Conservation (phyloP, 2,329 filamentous ascomycete species). For the Diaporthe citrichinensis region DNA sequence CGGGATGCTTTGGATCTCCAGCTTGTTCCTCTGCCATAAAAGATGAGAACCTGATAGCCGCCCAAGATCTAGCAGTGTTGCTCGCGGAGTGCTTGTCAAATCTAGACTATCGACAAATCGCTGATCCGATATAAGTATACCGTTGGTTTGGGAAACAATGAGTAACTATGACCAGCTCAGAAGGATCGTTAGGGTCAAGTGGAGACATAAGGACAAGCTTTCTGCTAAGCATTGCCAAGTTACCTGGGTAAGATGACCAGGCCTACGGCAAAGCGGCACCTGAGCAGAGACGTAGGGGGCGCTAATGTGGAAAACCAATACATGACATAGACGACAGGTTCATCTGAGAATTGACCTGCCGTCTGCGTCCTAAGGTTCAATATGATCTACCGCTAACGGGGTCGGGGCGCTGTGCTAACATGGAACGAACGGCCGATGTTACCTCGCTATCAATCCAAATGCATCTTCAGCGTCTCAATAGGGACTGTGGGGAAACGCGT, state of each 20-base stretch:
- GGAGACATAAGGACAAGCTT: constrained; percentile 2
- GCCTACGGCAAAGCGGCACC: constrained; percentile 4
- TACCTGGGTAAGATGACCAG: not conserved
- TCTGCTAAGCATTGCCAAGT: constrained; percentile 20
- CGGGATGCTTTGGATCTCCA: not conserved
- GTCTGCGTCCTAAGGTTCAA: constrained; percentile 1
- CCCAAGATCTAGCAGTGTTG: no score
- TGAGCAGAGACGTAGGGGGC: not conserved
- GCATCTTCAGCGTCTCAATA: constrained; percentile 2
- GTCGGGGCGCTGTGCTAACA: constrained; percentile 4
- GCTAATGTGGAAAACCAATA: constrained; percentile 22
- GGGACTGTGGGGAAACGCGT: constrained; percentile 8
- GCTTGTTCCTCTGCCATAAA: not conserved
- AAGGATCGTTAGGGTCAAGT: not conserved
- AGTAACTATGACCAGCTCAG: not conserved
- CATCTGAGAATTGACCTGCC: constrained; percentile 12
- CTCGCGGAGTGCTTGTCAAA: not conserved
- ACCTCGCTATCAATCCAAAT: constrained; percentile 3
- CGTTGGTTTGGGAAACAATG: not conserved
- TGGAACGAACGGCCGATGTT: not conserved
- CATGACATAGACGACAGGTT: constrained; percentile 29
- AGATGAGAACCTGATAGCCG: not conserved
- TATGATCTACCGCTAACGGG: not conserved
- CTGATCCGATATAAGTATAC: not conserved
- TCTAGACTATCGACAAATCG: not conserved